Conservation (phyloP, 495 filamentous ascomycete genomes). For the Penicillium flavigenum region DNA sequence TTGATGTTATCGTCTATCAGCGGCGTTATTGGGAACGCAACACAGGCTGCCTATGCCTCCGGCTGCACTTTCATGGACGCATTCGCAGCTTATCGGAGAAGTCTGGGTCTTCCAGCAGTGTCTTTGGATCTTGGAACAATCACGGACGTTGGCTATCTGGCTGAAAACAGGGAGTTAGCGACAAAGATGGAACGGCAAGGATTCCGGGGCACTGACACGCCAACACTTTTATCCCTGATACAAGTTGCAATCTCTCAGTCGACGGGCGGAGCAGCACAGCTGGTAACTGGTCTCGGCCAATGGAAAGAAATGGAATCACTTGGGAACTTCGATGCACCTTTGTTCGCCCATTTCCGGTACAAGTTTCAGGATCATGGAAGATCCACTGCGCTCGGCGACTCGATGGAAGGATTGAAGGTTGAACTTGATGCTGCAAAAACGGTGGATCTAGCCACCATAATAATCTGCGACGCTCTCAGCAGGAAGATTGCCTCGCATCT, state of each 20-base stretch:
- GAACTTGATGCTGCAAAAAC: constrained; percentile 20
- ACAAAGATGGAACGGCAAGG: constrained; percentile 28
- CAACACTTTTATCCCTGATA: constrained; percentile 23
- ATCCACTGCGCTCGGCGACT: constrained; percentile 1
- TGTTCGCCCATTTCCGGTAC: constrained; percentile 30
- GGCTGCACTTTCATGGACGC: constrained; percentile 44
- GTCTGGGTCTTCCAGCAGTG: constrained; percentile 26
- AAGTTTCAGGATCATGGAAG: constrained; percentile 6
- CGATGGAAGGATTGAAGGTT: constrained; percentile 20
- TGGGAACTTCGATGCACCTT: constrained; percentile 24
- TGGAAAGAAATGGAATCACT: constrained; percentile 28
- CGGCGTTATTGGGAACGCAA: constrained; percentile 34
- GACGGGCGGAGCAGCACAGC: constrained; percentile 7
- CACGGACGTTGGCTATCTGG: constrained; percentile 57
- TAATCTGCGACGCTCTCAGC: constrained; percentile 25
- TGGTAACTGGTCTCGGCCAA: constrained; percentile 31
- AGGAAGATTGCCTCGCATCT: constrained; percentile 30
- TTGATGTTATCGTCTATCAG: constrained; percentile 49
- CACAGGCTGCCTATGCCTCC: constrained; percentile 55
- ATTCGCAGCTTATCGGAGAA: constrained; percentile 33
- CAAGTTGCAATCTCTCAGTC: constrained; percentile 21
- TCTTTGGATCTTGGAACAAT: constrained; percentile 58
- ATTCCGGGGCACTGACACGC: constrained; percentile 27
- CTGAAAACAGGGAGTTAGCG: constrained; percentile 27
- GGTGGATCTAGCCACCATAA: constrained; percentile 28